Evolutionary conservation across 2,329 filamentous ascomycete genomes (phyloP), one percentile per base, ranked within the genome.

Genomic region (Fusarium sp.): DNA sequence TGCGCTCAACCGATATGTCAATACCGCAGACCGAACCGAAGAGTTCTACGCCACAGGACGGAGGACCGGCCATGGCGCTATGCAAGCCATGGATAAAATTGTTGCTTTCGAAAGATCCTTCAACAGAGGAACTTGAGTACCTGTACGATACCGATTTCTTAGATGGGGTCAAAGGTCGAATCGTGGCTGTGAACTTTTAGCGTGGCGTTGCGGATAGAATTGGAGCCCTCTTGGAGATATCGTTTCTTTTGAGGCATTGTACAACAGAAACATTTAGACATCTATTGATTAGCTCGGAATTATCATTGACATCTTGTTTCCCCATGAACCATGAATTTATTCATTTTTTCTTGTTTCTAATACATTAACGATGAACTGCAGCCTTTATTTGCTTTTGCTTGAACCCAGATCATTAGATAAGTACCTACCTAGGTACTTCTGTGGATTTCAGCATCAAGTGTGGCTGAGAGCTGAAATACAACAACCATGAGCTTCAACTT

Each of bases 141-240:
- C n/a, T n/a, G n/a, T n/a, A 10, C 19, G 13, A 4, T 3, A 17
- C 11, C 8, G 39, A 27, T 49, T 15, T 31, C 44, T 8, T 23
- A 17, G 19, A 10, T 9, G 25, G 25, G 38, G 54, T 3, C n/a
- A 38, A 9, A 17, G 14, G 13, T 23, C 43, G 3, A 14, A 46
- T 53, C 44, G 38, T 53, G 53, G 44, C 58, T 51, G 45, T 50
- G 45, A 23, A 41, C 23, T 45, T 44, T 63, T 56, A 64, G 60
- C 60, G 43, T 27, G 60, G 60, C 60, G 60, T 56, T 21, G 19
- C 15, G 49, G 32, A 60, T 60, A 63, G 53, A 50, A 32, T 46
- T 36, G 50, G 32, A 36, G 45, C 13, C 27, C 46, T 51, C 33
- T 15, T 41, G 5, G 13, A 27, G 55, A 42, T 15, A 9, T 9